Percentiles rank a stretch among this genome's conserved stretches.
These are phyloP conservation scores for Salix brachista DNA, from an alignment of 345 rosid species.

Conservation along the genomic window DNA sequence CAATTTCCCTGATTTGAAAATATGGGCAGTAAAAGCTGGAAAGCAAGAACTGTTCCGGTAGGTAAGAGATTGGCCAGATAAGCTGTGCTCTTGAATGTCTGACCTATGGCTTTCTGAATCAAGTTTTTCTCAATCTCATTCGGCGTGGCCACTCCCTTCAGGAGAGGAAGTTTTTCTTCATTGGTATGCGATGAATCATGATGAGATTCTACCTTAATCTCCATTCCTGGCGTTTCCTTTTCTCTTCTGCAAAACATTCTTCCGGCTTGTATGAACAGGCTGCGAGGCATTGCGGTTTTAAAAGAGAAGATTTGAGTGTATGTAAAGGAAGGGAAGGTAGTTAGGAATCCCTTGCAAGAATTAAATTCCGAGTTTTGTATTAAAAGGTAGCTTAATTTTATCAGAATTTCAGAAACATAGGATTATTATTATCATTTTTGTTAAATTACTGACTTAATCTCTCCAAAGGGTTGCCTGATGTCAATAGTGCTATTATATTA, in stretches of 20 bases:
- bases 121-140: constrained; percentile 39
- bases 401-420: not conserved
- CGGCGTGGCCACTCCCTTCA: constrained; percentile 30
- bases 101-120: constrained; percentile 71
- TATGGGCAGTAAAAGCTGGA: constrained; percentile 76
- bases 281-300: not conserved
- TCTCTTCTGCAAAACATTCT: not conserved
- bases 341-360: constrained; percentile 60
- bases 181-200: constrained; percentile 8
- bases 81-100: constrained; percentile 85
- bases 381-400: not conserved
- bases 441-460: not conserved
- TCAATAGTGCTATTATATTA: no score
- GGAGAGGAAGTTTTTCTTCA: constrained; percentile 47
- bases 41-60: constrained; percentile 88
- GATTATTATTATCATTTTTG: no score
- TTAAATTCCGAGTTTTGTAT: constrained; percentile 27
- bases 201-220: constrained; percentile 38
- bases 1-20: constrained; percentile 76
- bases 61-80: constrained; percentile 87
- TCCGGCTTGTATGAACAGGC: not conserved
- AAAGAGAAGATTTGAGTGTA: constrained; percentile 29
- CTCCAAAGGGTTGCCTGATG: not conserved
- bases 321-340: constrained; percentile 25
- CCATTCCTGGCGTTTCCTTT: constrained; percentile 26